Evolutionary conservation across 805 yeast species (phyloP).

Genomic region (Wickerhamomyces alni): DNA sequence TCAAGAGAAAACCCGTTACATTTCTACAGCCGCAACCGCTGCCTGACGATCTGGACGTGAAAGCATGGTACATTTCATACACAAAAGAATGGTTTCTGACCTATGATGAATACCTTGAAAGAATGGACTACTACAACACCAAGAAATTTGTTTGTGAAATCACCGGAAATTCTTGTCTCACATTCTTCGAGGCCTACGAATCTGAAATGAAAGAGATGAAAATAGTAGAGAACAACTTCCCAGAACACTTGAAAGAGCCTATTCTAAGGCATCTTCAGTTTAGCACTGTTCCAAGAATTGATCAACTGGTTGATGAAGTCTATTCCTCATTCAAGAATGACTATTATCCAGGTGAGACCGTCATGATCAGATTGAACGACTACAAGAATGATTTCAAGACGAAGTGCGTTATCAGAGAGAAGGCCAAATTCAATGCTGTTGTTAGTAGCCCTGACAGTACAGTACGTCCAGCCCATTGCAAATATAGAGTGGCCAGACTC

Average conservation of each 20-base stretch:
- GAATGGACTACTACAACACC: constrained; percentile 67
- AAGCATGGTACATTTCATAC: constrained; percentile 76
- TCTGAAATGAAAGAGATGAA: constrained; percentile 61
- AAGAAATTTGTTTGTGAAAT: constrained; percentile 92
- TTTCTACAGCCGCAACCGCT: constrained; percentile 51
- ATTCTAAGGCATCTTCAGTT: constrained; percentile 82
- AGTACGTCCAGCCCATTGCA: constrained; percentile 47
- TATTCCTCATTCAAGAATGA: constrained; percentile 72
- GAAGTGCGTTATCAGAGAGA: constrained; percentile 65
- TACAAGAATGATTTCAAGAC: constrained; percentile 23
- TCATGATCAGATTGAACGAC: constrained; percentile 43
- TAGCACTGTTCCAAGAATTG: constrained; percentile 74
- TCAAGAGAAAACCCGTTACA: constrained; percentile 65
- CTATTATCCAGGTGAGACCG: constrained; percentile 88
- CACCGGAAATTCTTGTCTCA: constrained; percentile 87
- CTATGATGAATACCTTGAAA: constrained; percentile 68
- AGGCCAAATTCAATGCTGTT: constrained; percentile 65
- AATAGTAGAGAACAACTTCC: constrained; percentile 75
- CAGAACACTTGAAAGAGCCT: constrained; percentile 88
- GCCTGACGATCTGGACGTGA: constrained; percentile 49
- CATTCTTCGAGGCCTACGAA: constrained; percentile 82
- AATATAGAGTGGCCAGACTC: constrained; percentile 64
- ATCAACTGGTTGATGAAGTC: constrained; percentile 81
- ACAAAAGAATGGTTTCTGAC: constrained; percentile 84
- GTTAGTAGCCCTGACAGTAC: constrained; percentile 31